Evolutionary conservation across 495 filamentous ascomycete species (phyloP).

Genomic region (Trichoderma virens): DNA sequence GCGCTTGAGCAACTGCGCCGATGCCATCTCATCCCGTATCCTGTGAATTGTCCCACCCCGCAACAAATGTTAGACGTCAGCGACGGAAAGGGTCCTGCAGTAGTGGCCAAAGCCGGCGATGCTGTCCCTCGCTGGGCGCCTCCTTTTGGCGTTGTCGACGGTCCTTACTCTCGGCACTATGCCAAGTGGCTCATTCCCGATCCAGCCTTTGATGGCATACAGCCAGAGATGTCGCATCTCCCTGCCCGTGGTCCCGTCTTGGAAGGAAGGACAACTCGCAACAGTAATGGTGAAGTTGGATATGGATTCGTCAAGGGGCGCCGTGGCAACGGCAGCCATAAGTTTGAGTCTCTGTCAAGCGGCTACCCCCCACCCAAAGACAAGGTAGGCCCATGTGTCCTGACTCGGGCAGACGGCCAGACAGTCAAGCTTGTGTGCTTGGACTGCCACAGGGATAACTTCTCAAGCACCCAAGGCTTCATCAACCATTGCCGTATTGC

Average conservation of each 20-base stretch:
- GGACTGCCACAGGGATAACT: slow-evolving; percentile 81
- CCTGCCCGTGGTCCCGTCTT: slow-evolving; percentile 23
- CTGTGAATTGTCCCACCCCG: slow-evolving; percentile 51
- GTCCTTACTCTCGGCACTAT: slow-evolving; percentile 91
- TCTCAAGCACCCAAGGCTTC: slow-evolving; percentile 92
- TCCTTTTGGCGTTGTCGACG: slow-evolving; percentile 82
- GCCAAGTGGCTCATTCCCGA: slow-evolving; percentile 89
- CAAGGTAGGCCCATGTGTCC: slow-evolving; percentile 43
- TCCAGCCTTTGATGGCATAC: slow-evolving; percentile 69
- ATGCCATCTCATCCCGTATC: slow-evolving; percentile 84
- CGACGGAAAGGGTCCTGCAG: slow-evolving; percentile 60
- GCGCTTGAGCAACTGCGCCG: slow-evolving; percentile 92
- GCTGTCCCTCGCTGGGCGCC: slow-evolving; percentile 59
- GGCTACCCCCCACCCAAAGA: slow-evolving; percentile 65
- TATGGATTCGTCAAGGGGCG: slow-evolving; percentile 42
- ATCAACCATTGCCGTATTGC: slow-evolving; percentile 98
- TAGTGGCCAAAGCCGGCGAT: slow-evolving; percentile 48
- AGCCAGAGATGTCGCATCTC: slow-evolving; percentile 28
- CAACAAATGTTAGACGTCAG: slow-evolving; percentile 58
- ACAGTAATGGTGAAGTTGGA: slow-evolving; percentile 54
- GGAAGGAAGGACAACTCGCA: slow-evolving; percentile 68
- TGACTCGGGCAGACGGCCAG: slow-evolving; percentile 47
- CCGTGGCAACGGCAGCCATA: slow-evolving; percentile 38
- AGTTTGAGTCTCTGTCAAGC: slow-evolving; percentile 64
- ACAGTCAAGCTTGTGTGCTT: slow-evolving; percentile 76